phyloP scores from a whole-genome alignment of 495 filamentous ascomycete species.

The Penicillium samsonianum region DNA sequence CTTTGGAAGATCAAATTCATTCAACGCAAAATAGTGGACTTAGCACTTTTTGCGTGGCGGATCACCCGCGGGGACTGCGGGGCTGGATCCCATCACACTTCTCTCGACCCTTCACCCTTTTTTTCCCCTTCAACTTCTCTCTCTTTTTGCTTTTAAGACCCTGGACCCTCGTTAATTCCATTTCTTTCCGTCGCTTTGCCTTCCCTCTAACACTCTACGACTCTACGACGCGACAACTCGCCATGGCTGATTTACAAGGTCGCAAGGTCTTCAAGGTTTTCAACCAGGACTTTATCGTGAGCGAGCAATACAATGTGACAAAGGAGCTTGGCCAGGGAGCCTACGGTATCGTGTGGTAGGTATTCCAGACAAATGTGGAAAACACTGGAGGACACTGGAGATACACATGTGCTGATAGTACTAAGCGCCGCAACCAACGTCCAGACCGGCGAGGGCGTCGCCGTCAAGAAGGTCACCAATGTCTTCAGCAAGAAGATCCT shows the following conservation, averaged over 20 bases:
- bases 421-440: slow-evolving; percentile 87
- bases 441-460: slow-evolving; percentile 91
- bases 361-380: slow-evolving; percentile 9
- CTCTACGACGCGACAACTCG: slow-evolving; percentile 10
- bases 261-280: slow-evolving; percentile 99
- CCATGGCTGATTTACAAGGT: slow-evolving; percentile 77
- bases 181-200: slow-evolving; percentile 6
- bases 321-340: slow-evolving; percentile 98
- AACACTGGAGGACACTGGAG: background rate
- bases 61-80: slow-evolving; percentile 35
- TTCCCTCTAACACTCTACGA: slow-evolving; percentile 8
- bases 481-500: slow-evolving; percentile 99
- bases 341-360: slow-evolving; percentile 98
- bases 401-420: slow-evolving; percentile 9
- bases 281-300: slow-evolving; percentile 99
- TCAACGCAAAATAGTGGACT: slow-evolving; percentile 1
- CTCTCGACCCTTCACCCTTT: slow-evolving; percentile 13
- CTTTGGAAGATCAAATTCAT: background rate
- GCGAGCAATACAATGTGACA: slow-evolving; percentile 96
- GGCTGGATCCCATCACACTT: slow-evolving; percentile 27
- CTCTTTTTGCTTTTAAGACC: slow-evolving; percentile 10
- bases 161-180: background rate
- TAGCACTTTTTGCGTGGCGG: slow-evolving; percentile 12
- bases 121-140: slow-evolving; percentile 16
- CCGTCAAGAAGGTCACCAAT: slow-evolving; percentile 99